Conservation (phyloP, 1,284 basidiomycete species). For the Leccinum cinnamomeum region DNA sequence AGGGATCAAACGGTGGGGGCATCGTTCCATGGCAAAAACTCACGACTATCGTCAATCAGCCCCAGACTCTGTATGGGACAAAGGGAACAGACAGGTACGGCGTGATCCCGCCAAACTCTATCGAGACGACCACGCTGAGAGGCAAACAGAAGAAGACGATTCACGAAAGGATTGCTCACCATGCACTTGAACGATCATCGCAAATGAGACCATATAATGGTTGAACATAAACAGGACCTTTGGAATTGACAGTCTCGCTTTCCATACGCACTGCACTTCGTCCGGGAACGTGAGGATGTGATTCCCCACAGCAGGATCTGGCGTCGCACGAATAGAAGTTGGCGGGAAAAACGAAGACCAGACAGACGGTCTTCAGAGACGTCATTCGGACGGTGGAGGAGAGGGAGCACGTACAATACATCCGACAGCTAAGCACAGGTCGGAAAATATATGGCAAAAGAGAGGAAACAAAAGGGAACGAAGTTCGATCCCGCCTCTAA, state of each 20-base stretch:
- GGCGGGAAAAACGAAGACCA: not conserved
- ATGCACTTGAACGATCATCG: conserved; percentile 38
- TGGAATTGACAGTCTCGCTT: conserved; percentile 38
- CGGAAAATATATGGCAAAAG: not conserved
- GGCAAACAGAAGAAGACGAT: not conserved
- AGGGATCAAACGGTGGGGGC: not conserved
- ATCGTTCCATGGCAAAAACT: conserved; percentile 1
- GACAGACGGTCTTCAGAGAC: not conserved
- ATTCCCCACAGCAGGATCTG: conserved; percentile 47
- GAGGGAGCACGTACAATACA: conserved; percentile 22
- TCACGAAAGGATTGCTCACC: conserved; percentile 31
- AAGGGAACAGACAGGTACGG: conserved; percentile 10
- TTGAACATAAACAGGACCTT: conserved; percentile 48
- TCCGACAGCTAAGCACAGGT: conserved; percentile 20
- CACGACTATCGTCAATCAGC: conserved; percentile 15
- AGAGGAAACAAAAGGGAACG: not conserved
- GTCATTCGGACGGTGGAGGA: not conserved
- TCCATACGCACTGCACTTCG: conserved; percentile 49
- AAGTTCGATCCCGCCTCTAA: not conserved
- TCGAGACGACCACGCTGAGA: not conserved
- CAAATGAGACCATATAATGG: conserved; percentile 45
- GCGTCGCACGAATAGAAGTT: not conserved
- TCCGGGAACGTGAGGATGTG: conserved; percentile 46
- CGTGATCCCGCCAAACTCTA: conserved; percentile 30
- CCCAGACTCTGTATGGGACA: not conserved